A percentile compares a stretch with the other conserved stretches of the same genome.
Conservation (phyloP, 805 yeast genomes). For the Sungouiella thailandica region DNA sequence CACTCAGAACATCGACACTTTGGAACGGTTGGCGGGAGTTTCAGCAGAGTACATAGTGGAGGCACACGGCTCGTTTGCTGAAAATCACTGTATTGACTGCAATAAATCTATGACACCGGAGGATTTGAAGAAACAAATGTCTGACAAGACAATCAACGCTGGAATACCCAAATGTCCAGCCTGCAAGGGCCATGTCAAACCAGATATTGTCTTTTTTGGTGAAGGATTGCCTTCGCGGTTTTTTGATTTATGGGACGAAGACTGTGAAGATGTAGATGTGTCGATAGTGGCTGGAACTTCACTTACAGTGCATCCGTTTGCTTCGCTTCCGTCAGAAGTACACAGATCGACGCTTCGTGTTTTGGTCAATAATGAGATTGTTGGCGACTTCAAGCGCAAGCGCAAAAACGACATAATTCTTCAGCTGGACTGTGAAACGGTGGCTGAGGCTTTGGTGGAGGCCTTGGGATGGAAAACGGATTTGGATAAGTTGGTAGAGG, state of each 20-base stretch:
- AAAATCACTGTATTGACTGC: constrained; percentile 81
- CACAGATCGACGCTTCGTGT: constrained; percentile 46
- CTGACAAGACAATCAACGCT: constrained; percentile 20
- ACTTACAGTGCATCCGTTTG: constrained; percentile 86
- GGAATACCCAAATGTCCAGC: constrained; percentile 51
- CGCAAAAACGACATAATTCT: constrained; percentile 59
- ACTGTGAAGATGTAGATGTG: constrained; percentile 49
- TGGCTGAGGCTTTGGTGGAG: constrained; percentile 49
- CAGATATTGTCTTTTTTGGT: constrained; percentile 93
- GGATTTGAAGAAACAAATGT: constrained; percentile 38
- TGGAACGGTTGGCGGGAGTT: constrained; percentile 83
- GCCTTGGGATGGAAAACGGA: constrained; percentile 63
- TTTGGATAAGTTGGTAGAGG: constrained; percentile 35
- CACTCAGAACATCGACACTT: constrained; percentile 90
- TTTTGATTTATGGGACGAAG: constrained; percentile 64
- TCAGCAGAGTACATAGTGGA: constrained; percentile 62
- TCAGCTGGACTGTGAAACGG: constrained; percentile 62
- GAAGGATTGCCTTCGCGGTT: constrained; percentile 73
- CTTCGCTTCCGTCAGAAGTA: constrained; percentile 69
- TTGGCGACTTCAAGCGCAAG: constrained; percentile 58
- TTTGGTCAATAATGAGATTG: constrained; percentile 68
- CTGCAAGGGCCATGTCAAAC: constrained; percentile 80
- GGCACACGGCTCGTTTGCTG: constrained; percentile 94
- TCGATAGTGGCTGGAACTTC: constrained; percentile 93
- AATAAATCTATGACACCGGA: constrained; percentile 44